phyloP scores from a whole-genome alignment of 2,329 filamentous ascomycete genomes.

The Microdochium paspali region DNA sequence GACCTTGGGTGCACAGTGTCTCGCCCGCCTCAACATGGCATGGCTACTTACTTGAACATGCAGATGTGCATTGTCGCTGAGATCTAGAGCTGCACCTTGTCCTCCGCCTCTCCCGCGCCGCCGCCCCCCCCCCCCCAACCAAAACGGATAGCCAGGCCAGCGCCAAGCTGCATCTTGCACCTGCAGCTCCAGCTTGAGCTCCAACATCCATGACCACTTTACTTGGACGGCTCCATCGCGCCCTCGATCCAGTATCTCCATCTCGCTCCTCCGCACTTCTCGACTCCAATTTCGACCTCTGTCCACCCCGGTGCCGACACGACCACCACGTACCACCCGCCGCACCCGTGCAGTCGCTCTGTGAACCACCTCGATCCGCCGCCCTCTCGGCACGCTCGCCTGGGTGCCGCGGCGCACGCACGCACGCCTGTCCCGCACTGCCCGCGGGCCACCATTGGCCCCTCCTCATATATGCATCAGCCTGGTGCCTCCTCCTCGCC shows the following conservation, averaged over 20 bases:
- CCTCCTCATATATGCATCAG: neutral
- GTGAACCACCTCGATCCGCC: neutral
- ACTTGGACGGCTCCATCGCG: neutral
- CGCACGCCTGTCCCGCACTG: neutral
- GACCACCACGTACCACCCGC: neutral
- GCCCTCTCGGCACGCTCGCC: neutral
- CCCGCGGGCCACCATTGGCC: neutral
- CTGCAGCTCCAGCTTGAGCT: neutral
- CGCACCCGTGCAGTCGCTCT: neutral
- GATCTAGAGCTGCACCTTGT: too few species aligned
- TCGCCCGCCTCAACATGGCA: too few species aligned
- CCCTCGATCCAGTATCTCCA: neutral
- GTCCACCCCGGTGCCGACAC: too few species aligned
- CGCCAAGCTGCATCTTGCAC: too few species aligned
- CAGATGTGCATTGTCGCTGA: too few species aligned
- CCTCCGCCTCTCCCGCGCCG: too few species aligned
- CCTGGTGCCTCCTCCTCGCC: neutral
- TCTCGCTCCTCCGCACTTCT: neutral
- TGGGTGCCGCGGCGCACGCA: neutral
- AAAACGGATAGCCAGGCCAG: too few species aligned
- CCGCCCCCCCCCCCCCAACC: too few species aligned
- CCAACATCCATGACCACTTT: slow-evolving; percentile 1
- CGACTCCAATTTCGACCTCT: too few species aligned
- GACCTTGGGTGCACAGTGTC: too few species aligned
- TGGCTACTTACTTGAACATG: too few species aligned